These are phyloP conservation scores for Oryza australiensis DNA, from an alignment of 176 grass and related monocot species.

Conservation along the genomic window DNA sequence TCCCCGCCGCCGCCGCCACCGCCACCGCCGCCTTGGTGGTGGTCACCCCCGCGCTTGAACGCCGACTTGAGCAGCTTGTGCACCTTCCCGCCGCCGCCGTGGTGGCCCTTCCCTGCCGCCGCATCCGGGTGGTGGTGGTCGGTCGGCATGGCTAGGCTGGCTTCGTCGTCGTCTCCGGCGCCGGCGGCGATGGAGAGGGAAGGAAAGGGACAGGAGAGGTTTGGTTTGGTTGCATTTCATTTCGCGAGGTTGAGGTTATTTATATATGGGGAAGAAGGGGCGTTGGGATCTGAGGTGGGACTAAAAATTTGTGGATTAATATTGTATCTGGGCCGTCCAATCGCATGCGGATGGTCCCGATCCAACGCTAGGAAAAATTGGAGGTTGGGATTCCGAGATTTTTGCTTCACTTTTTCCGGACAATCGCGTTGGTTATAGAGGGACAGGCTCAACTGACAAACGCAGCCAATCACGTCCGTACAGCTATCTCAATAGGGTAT, in stretches of 20 bases:
- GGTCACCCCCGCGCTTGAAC: conserved; percentile 54
- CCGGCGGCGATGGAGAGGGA: not conserved
- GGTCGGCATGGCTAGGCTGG: conserved; percentile 13
- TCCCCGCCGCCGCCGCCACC: not conserved
- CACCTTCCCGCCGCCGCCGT: conserved; percentile 18
- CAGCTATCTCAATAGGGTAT: not conserved
- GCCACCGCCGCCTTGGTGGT: conserved; percentile 3
- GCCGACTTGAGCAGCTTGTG: conserved; percentile 61
- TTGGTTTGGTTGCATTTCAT: not conserved
- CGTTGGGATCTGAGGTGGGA: not conserved
- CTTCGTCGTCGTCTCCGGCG: not conserved
- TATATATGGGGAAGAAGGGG: not conserved
- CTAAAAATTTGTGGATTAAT: not conserved
- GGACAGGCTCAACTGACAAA: not conserved
- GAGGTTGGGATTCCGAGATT: not conserved
- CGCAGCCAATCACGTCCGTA: not conserved
- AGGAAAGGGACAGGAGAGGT: not conserved
- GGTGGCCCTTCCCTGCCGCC: conserved; percentile 8
- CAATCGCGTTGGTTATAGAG: not conserved
- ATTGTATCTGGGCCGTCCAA: not conserved
- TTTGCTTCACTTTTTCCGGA: not conserved
- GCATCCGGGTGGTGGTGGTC: conserved; percentile 5
- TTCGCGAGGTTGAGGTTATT: not conserved
- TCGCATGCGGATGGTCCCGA: not conserved
- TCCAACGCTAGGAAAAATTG: not conserved